Percentiles rank a stretch among this genome's conserved stretches.
These are phyloP conservation scores for Scleroderma bovista DNA, from an alignment of 768 basidiomycete genomes.

Conservation along the genomic window DNA sequence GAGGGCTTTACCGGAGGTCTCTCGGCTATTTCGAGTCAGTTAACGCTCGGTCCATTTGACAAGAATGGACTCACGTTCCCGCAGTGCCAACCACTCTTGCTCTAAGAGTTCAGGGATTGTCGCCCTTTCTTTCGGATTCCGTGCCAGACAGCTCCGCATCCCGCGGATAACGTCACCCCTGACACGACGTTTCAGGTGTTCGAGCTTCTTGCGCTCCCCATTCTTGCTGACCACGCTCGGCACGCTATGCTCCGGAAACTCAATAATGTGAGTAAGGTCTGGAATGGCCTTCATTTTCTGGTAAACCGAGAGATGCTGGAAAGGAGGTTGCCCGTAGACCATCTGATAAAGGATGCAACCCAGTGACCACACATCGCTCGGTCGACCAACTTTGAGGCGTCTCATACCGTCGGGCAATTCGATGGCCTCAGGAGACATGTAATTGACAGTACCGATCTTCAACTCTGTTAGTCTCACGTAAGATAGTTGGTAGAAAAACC, in stretches of 20 bases:
- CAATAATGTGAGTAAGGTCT: constrained; percentile 66
- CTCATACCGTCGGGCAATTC: constrained; percentile 83
- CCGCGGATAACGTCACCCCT: constrained; percentile 68
- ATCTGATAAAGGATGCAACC: constrained; percentile 99
- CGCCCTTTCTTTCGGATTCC: constrained; percentile 77
- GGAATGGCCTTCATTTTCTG: constrained; percentile 96
- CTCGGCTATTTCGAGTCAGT: constrained; percentile 17
- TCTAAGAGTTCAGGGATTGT: constrained; percentile 84
- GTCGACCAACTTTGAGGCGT: constrained; percentile 89
- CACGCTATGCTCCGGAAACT: constrained; percentile 68
- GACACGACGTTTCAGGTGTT: constrained; percentile 69
- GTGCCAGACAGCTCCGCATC: constrained; percentile 76
- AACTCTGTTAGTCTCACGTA: not conserved
- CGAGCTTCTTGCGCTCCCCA: constrained; percentile 44
- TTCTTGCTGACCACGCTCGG: constrained; percentile 36
- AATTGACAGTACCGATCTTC: constrained; percentile 94
- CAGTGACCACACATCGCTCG: constrained; percentile 96
- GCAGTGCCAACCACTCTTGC: constrained; percentile 73
- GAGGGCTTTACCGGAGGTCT: constrained; percentile 25
- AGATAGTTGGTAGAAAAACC: constrained; percentile 4
- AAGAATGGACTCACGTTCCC: constrained; percentile 23
- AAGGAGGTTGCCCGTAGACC: constrained; percentile 93
- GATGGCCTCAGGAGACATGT: constrained; percentile 98
- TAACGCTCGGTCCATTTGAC: not conserved
- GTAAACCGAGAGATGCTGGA: constrained; percentile 74